Base-by-base conservation (phyloP, 805 yeast species). In the Ogataea ramenticola region DNA sequence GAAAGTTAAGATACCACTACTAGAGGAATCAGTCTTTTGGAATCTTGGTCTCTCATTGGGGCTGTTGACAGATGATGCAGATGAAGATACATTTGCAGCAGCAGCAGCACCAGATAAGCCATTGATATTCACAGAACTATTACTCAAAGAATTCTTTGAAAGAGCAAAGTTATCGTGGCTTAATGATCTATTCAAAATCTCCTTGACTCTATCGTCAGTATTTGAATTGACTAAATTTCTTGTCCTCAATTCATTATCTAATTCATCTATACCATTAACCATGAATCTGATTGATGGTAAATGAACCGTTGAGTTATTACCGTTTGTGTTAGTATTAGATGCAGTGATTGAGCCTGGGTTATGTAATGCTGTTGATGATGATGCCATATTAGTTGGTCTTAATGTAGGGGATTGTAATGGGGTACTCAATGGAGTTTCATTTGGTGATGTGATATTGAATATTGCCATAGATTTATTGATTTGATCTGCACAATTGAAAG, bases 361-460 rank as follows among this genome's bases (percentile, higher is more conserved):
- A 9, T 5, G 19, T 10, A n/a, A 19, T 12, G 10, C 8, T 12
- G 5, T 30, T n/a, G 42, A 21, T 21, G 32, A 20, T n/a, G 36
- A 10, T 8, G 45, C 29, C 15, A 46, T 29, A 32, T 43, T 38
- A 21, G 50, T 41, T 8, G 68, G 63, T 43, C 50, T 55, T 45
- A 65, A 51, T 16, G 57, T 58, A n/a, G 70, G 70, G 6, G 69
- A 65, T 42, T 65, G 69, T 34, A 58, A 36, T 1, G 70, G 70
- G 0, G 68, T 64, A 2, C 59, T 43, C 16, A 61, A 47, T 20
- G 68, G 70, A 15, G 64, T 61, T 29, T 62, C 66, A 2, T 47
- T 42, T 4, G 68, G 68, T 1, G 69, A 60, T 4, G 63, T 55
- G 21, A 64, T 53, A 41, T 57, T 62, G 49, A 62, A 62, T 21